phyloP scores from a whole-genome alignment of 305 asterid species.

The Fraxinus dipetala region DNA sequence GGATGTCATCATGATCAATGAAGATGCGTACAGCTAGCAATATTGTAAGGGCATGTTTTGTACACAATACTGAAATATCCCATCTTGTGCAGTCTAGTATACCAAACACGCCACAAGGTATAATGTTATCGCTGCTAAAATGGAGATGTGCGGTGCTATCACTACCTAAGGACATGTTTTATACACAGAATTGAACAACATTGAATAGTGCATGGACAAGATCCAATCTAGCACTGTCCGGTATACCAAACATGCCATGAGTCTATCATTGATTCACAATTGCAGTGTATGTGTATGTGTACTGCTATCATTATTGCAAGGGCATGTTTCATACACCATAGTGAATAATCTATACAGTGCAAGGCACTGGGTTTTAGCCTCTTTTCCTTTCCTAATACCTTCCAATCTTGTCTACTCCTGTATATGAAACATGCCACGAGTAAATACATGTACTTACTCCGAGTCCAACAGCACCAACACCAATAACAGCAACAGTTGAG shows the following conservation, averaged over 20 bases:
- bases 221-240: not conserved
- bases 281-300: not conserved
- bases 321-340: not conserved
- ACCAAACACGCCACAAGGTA: not conserved
- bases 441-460: slow-evolving; percentile 42
- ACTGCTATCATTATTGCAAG: not conserved
- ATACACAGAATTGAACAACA: not conserved
- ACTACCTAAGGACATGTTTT: not conserved
- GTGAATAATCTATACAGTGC: not conserved
- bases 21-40: not conserved
- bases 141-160: not conserved
- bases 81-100: not conserved
- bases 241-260: not conserved
- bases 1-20: not conserved
- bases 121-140: not conserved
- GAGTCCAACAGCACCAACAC: slow-evolving; percentile 88
- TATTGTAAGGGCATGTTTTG: not conserved
- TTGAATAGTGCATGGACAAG: not conserved
- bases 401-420: not conserved
- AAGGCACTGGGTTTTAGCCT: not conserved
- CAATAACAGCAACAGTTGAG: slow-evolving; percentile 68
- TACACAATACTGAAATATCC: not conserved
- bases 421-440: not conserved
- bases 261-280: not conserved
- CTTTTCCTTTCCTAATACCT: not conserved